Evolutionary conservation across 768 basidiomycete genomes (phyloP).

Genomic region (Agaricus sinodeliciosus): DNA sequence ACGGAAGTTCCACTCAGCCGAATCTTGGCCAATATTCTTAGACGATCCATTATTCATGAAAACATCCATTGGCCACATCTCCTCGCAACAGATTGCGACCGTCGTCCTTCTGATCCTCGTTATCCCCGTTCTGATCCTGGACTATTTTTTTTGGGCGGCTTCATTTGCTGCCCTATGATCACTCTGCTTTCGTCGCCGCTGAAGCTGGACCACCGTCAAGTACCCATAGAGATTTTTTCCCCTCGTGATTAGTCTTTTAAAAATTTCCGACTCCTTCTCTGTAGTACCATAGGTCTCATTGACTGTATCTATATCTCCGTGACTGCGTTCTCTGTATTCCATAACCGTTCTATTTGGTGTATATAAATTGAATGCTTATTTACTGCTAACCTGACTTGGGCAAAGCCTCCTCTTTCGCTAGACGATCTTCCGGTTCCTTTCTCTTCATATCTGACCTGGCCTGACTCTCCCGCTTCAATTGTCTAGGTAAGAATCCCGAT

Average conservation of each 20-base stretch:
- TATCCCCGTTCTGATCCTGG: constrained; percentile 4
- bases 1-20: constrained; percentile 3
- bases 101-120: neutral
- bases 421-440: constrained; percentile 14
- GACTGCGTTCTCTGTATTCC: neutral
- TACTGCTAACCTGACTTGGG: neutral
- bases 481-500: constrained; percentile 36
- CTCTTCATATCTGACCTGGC: constrained; percentile 10
- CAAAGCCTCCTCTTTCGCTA: neutral
- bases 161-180: constrained; percentile 6
- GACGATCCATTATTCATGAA: neutral
- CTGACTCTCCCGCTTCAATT: constrained; percentile 33
- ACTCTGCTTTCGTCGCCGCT: constrained; percentile 7
- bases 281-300: constrained; percentile 2
- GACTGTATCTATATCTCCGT: constrained; percentile 12
- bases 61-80: neutral
- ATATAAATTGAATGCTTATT: neutral
- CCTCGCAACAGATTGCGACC: neutral
- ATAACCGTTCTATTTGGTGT: constrained; percentile 2
- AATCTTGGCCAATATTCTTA: constrained; percentile 7
- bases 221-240: neutral
- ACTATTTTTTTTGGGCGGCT: constrained; percentile 7
- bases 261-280: neutral
- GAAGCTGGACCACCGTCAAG: constrained; percentile 1
- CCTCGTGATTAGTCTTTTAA: neutral